Evolutionary conservation across 768 basidiomycete species (phyloP), one percentile per base, ranked within the genome.

Genomic region (Rhodotorula paludigena): DNA sequence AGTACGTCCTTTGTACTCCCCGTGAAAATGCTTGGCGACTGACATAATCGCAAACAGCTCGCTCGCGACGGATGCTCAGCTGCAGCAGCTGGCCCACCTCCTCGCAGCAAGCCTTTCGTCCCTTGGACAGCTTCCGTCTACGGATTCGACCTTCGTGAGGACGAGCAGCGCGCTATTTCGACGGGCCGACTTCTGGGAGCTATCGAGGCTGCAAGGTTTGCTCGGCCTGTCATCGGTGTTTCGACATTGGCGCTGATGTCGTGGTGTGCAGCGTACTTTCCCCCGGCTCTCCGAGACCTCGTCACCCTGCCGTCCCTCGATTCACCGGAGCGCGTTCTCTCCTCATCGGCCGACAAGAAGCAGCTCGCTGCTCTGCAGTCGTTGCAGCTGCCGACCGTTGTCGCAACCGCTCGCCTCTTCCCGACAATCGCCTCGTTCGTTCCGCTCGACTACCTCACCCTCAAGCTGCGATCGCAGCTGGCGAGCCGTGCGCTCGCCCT

Each of bases 181-280:
- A 0, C 62, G 71, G 28, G 63, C 66, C 11, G 71, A 72, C 23
- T 64, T 72, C 55, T 72, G 66, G 63, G 71, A 72, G 35, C 30
- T 61, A 0, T 21, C 54, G 18, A 25, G 51, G 10, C n/a, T 67
- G 1, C 70, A 64, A 23, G 39, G 69, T 71, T 44, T 4, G 28
- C 5, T 45, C 28, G 6, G 7, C 11, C 28, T n/a, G n/a, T n/a
- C 21, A 18, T 36, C 21, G 5, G 41, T 20, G 11, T 11, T 42
- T 11, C 41, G 11, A 11, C 41, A 11, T 42, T 21, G 15, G 6
- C 28, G 21, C 52, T 61, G 0, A 61, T 33, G 4, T 1, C 0
- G 25, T 18, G 3, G 2, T 20, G 10, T 7, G 23, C 64, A 71
- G 69, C 36, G 18, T 45, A 51, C 20, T 9, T 72, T 2, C 70